Base-by-base conservation (phyloP, 345 rosid genomes). In the Ceriops tagal region DNA sequence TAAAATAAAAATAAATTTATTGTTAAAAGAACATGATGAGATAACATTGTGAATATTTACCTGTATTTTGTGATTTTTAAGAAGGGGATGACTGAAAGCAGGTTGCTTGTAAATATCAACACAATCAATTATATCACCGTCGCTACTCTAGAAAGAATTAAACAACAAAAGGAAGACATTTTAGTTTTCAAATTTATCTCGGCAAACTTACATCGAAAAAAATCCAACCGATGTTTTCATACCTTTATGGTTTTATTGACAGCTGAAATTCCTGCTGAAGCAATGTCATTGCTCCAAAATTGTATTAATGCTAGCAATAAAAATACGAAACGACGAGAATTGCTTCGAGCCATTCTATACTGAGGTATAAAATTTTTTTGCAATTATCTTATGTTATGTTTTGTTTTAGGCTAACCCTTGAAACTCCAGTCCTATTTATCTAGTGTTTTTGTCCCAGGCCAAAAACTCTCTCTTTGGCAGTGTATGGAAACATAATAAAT, bases 31-130 rank as follows among this genome's bases (percentile, higher is more conserved):
- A 53, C 1, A 6, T 53, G 7, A 21, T 20, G 27, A 27, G 1
- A 3, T 20, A 3, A 7, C 13, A 53, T 1, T 21, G 6, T 20
- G 5, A 8, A 21, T 21, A 24, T 2, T 13, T 16, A 69, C 75
- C 65, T 51, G 77, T 43, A 77, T 43, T 18, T 39, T 65, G 30
- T 80, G 83, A 71, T 73, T 67, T 30, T 62, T 76, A 52, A 77
- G 77, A 32, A 74, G 66, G 26, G 81, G 77, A 53, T 74, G 73
- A 58, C 43, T 68, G 53, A 81, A 74, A 31, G 84, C 79, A 2
- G 77, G 79, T 15, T 77, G 81, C 34, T 81, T 62, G 37, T 62
- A 61, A 30, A 77, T 78, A 20, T 75, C 49, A 43, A 43, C 49
- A 43, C 49, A 43, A 1, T 43, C 49, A 43, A 43, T 43, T 43